Evolutionary conservation across 1,284 basidiomycete genomes (phyloP).

Genomic region (Erythrobasidium hasegawianum): DNA sequence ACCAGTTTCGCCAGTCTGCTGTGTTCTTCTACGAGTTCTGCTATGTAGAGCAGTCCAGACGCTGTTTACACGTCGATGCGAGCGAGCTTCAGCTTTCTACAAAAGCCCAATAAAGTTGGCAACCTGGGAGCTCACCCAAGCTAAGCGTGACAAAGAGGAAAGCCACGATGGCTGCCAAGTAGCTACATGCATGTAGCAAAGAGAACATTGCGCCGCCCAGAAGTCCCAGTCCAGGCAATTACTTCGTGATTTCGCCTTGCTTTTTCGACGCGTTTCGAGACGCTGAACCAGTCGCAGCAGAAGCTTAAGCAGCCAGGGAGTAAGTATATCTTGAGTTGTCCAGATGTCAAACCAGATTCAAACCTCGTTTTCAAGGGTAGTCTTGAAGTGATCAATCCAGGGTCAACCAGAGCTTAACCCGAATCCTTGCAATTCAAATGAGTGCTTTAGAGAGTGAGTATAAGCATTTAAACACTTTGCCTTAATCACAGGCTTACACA

Average conservation of each 20-base stretch:
- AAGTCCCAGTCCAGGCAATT: no score
- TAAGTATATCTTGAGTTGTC: no score
- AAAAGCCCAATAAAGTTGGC: not conserved
- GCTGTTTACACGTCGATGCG: conserved; percentile 55
- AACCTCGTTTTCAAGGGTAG: no score
- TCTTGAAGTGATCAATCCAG: no score
- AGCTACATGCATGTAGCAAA: conserved; percentile 50
- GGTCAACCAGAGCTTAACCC: no score
- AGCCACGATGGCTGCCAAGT: conserved; percentile 62
- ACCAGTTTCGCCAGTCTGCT: conserved; percentile 70
- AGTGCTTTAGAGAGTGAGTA: conserved; percentile 85
- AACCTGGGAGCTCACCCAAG: conserved; percentile 56
- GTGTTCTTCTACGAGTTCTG: conserved; percentile 91
- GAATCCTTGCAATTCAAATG: conserved; percentile 55
- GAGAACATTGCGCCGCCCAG: conserved; percentile 37
- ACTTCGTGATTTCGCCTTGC: no score
- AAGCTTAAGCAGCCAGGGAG: no score
- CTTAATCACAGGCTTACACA: not conserved
- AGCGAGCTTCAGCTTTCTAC: not conserved
- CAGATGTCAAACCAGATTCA: no score
- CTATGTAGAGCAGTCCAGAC: conserved; percentile 80
- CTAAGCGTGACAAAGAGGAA: conserved; percentile 76
- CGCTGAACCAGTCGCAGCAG: no score
- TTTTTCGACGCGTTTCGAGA: no score
- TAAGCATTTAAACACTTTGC: not conserved